A percentile compares a stretch with the other conserved stretches of the same genome.
Evolutionary conservation across 768 basidiomycete genomes (phyloP).

Genomic region (Trametes maxima): DNA sequence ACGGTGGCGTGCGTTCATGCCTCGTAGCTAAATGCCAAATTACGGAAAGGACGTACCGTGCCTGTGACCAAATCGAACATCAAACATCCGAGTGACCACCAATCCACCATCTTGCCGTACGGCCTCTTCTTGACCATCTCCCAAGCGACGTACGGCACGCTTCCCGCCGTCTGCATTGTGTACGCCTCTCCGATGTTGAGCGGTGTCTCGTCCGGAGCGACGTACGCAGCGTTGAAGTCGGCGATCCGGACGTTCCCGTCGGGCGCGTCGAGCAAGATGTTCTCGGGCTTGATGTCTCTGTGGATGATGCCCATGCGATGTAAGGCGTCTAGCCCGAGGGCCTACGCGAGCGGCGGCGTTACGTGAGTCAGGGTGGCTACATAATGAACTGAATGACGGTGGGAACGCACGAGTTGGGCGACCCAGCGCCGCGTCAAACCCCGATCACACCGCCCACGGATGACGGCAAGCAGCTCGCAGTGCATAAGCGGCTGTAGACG

Average conservation of each 20-base stretch:
- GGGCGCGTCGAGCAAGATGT: slow-evolving; percentile 43
- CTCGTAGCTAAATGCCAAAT: no score
- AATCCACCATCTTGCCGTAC: slow-evolving; percentile 35
- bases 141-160: slow-evolving; percentile 30
- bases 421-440: slow-evolving; percentile 28
- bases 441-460: slow-evolving; percentile 11
- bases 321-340: slow-evolving; percentile 37
- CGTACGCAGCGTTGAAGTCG: slow-evolving; percentile 31
- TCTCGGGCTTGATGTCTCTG: slow-evolving; percentile 62
- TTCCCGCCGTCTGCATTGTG: slow-evolving; percentile 24
- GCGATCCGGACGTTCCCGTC: slow-evolving; percentile 27
- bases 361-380: not conserved
- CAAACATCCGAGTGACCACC: slow-evolving; percentile 32
- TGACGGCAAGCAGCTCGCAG: slow-evolving; percentile 21
- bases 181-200: slow-evolving; percentile 25
- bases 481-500: slow-evolving; percentile 24
- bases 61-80: slow-evolving; percentile 33
- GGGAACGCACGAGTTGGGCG: slow-evolving; percentile 30
- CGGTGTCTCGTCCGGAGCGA: slow-evolving; percentile 19
- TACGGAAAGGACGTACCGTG: slow-evolving; percentile 27
- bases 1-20: not conserved
- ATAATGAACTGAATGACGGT: slow-evolving; percentile 5
- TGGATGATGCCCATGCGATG: slow-evolving; percentile 60
- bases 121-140: slow-evolving; percentile 23
- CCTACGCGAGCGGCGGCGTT: slow-evolving; percentile 20